Evolutionary conservation across 768 basidiomycete species (phyloP), one percentile per base, ranked within the genome.

Genomic region (Suillus clintonianus): DNA sequence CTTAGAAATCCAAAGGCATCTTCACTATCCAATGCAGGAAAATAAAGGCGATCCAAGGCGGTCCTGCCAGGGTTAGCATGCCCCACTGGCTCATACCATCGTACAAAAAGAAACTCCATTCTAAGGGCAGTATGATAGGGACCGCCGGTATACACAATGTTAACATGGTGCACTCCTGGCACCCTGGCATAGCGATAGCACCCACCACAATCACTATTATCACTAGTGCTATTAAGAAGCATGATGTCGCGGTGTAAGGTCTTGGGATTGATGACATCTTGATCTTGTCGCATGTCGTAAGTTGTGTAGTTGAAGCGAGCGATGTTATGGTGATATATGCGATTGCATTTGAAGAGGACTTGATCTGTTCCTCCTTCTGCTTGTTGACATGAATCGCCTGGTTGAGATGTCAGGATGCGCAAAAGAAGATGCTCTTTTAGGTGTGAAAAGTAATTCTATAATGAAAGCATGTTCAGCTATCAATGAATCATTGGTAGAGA

Each of bases 201-300:
- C 19, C 32, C 30, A n/a, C n/a, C n/a, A n/a, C 10, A 27, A 19
- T 32, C n/a, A n/a, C n/a, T n/a, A n/a, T n/a, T n/a, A n/a, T 55
- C 53, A 1, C 37, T 11, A 37, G 30, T 11, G 9, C n/a, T 13
- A 5, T 11, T 45, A 5, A 72, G 69, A 13, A 79, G 63, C 76
- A 81, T 79, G 48, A 84, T 66, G 58, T 80, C 68, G 19, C 70
- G 34, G 10, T 80, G 72, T 6, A 34, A 39, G 4, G 71, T 77
- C 1, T 69, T 61, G 1, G 77, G 73, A 57, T 82, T 81, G 63
- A 83, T 69, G 0, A 71, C 64, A 64, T 83, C 81, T 59, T 81
- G 77, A 4, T 55, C 69, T 0, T 77, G 70, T 17, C 77, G 74
- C 17, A 80, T 42, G 66, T 84, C 78, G 17, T 32, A 55, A 8